Evolutionary conservation across 2,329 filamentous ascomycete species (phyloP).

Genomic region (Stylonectria norvegica): DNA sequence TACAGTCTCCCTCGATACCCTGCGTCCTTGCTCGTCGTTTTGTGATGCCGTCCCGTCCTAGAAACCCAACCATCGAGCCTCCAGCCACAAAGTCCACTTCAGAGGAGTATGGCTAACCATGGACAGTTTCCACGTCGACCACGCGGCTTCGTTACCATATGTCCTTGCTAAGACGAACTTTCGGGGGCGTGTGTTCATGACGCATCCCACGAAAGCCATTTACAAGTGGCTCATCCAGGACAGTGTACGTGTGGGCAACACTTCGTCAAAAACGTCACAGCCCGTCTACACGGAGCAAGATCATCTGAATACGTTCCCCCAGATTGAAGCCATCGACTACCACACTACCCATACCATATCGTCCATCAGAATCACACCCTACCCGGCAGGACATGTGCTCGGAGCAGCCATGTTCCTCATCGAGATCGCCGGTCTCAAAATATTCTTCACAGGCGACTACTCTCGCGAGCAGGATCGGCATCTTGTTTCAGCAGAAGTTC

Average conservation of each 20-base stretch:
- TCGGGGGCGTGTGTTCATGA: slow-evolving; percentile 96
- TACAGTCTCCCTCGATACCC: slow-evolving; percentile 28
- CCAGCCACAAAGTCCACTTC: slow-evolving; percentile 1
- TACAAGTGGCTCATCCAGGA: slow-evolving; percentile 99
- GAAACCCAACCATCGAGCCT: not conserved
- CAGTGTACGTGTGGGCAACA: slow-evolving; percentile 83
- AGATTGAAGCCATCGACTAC: slow-evolving; percentile 97
- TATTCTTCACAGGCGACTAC: slow-evolving; percentile 97
- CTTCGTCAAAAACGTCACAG: slow-evolving; percentile 63
- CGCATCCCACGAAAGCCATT: slow-evolving; percentile 97
- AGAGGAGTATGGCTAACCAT: slow-evolving; percentile 24
- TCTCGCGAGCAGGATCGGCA: slow-evolving; percentile 93
- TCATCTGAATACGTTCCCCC: slow-evolving; percentile 86
- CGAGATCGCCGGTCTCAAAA: slow-evolving; percentile 93
- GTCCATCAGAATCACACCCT: slow-evolving; percentile 93
- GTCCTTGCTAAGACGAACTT: slow-evolving; percentile 98
- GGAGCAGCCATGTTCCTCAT: slow-evolving; percentile 98
- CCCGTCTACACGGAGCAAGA: slow-evolving; percentile 93
- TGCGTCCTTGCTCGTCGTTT: slow-evolving; percentile 21
- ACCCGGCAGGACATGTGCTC: slow-evolving; percentile 95
- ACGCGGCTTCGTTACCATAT: slow-evolving; percentile 97
- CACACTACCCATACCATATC: slow-evolving; percentile 97
- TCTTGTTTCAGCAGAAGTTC: slow-evolving; percentile 89
- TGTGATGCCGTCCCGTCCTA: slow-evolving; percentile 28
- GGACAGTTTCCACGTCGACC: slow-evolving; percentile 90